Base-by-base conservation (phyloP, 371 early-diverging fungal genomes). In the Dichotomocladium elegans region DNA sequence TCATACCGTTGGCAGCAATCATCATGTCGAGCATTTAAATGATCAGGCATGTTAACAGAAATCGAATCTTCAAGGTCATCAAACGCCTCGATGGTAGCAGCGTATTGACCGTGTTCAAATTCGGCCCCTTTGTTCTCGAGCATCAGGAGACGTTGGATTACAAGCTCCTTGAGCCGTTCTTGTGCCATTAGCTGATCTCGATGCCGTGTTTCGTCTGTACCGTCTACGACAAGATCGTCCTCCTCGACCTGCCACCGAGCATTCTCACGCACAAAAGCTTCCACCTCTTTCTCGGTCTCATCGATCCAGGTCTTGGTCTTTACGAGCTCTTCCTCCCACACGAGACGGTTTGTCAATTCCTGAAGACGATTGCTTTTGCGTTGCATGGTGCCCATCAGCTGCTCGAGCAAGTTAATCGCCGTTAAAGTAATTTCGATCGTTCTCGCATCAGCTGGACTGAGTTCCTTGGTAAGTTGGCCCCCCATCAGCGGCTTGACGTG, bases 391-490 rank as follows among this genome's bases (percentile, higher is more conserved):
- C 61, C 58, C 41, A 74, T 66, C 27, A 80, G 53, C 29, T 64
- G 61, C 31, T 80, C 81, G 7, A 80, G 48, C 5, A 64, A 52
- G 22, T 50, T 71, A n/a, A 80, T 53, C 0, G 81, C 78, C 4
- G 72, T 66, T 4, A 80, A 52, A 3, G 79, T 80, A 17, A 78
- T 76, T 22, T 74, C 77, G 35, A 80, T 80, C 1, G 79, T 78
- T 3, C 75, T 78, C 0, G 81, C 72, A 29, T 80, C 81, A 17
- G 81, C 81, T 7, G 81, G 81, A 44, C 73, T 77, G 8, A 80
- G 61, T 35, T 74, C 75, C 31, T 77, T 76, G 34, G 55, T 58
- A 30, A 60, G 53, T 9, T 57, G 61, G 7, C 57, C 64, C 1
- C 71, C 66, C 5, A 77, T 76, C 2, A 76, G 55, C 17, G 62